phyloP scores from a whole-genome alignment of 1,284 basidiomycete genomes.

The Ceratobasidium theobromae region DNA sequence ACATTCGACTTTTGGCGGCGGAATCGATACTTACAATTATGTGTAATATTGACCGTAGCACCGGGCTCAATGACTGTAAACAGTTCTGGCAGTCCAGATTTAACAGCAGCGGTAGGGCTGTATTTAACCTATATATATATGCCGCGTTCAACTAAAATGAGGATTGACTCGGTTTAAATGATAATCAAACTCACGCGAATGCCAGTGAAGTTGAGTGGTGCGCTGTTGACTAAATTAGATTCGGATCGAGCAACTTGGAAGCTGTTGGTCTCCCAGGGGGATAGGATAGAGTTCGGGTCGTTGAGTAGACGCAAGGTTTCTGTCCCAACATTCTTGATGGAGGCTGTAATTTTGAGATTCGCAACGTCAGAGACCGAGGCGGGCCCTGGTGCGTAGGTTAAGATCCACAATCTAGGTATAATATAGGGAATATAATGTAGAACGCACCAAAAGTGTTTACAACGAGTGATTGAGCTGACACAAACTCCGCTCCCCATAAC shows the following conservation, averaged over 20 bases:
- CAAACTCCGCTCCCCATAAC: background rate
- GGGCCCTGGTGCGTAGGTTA: slow-evolving; percentile 36
- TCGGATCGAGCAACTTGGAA: slow-evolving; percentile 41
- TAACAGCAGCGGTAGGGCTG: slow-evolving; percentile 15
- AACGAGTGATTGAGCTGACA: slow-evolving; percentile 3
- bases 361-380: slow-evolving; percentile 46
- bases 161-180: background rate
- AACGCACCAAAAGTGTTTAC: slow-evolving; percentile 21
- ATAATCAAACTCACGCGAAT: slow-evolving; percentile 2
- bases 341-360: slow-evolving; percentile 48
- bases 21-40: slow-evolving; percentile 3
- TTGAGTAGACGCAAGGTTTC: slow-evolving; percentile 53
- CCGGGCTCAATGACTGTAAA: slow-evolving; percentile 25
- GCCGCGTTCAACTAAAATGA: background rate
- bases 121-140: slow-evolving; percentile 13
- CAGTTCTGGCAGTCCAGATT: slow-evolving; percentile 7
- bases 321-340: slow-evolving; percentile 52
- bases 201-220: slow-evolving; percentile 29
- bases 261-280: slow-evolving; percentile 48
- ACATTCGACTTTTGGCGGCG: background rate
- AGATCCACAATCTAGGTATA: background rate
- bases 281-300: slow-evolving; percentile 49
- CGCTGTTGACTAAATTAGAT: background rate
- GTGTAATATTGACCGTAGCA: slow-evolving; percentile 21
- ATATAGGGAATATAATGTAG: background rate